Percentiles rank a stretch among this genome's conserved stretches.
phyloP scores from a whole-genome alignment of 176 grass and related monocot species.

The Oryza punctata region DNA sequence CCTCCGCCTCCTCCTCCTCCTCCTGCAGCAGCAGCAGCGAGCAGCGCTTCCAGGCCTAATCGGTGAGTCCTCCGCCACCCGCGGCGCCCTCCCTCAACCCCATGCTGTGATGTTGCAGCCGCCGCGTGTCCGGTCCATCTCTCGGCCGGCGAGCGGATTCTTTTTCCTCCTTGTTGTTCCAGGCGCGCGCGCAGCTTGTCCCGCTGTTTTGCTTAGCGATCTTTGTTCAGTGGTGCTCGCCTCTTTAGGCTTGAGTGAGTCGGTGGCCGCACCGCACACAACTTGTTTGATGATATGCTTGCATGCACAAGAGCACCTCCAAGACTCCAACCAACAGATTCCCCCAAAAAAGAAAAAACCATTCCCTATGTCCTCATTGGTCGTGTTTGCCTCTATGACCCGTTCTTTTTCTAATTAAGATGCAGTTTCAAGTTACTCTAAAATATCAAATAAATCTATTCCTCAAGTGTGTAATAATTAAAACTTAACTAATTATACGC shows the following conservation, averaged over 20 bases:
- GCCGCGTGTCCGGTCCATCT: not conserved
- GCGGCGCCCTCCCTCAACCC: too few species aligned
- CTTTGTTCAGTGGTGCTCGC: not conserved
- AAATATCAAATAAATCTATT: too few species aligned
- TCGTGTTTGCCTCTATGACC: too few species aligned
- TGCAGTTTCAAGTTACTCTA: too few species aligned
- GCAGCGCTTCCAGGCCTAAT: not conserved
- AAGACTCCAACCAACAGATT: too few species aligned
- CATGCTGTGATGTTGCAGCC: too few species aligned
- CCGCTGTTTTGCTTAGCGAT: not conserved
- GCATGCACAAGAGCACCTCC: not conserved
- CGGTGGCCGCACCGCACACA: not conserved
- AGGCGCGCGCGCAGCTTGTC: not conserved
- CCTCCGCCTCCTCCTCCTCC: too few species aligned
- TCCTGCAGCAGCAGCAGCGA: not conserved
- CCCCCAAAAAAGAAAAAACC: too few species aligned
- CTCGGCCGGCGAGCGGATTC: not conserved
- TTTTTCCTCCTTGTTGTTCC: not conserved
- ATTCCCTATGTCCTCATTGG: too few species aligned
- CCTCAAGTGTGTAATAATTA: too few species aligned
- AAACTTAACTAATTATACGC: too few species aligned
- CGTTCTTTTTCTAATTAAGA: too few species aligned
- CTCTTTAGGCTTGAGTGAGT: not conserved
- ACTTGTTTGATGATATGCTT: conserved; percentile 26
- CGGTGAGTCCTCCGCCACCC: not conserved